phyloP scores from a whole-genome alignment of 2,329 filamentous ascomycete genomes.

The Verticillium isaacii region DNA sequence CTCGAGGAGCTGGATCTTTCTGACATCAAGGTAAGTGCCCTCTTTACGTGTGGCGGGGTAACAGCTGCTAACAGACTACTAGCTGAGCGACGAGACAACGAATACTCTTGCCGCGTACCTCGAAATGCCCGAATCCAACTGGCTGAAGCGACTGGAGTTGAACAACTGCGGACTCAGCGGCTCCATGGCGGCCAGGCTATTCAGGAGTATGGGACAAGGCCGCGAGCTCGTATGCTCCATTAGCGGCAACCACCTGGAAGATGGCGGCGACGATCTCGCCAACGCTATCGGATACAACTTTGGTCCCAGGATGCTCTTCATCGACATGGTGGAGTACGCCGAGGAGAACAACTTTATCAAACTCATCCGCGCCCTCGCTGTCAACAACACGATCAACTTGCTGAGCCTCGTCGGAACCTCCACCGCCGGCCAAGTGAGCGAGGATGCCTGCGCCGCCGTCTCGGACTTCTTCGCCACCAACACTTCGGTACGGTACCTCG shows the following conservation, averaged over 20 bases:
- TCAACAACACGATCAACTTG: slow-evolving; percentile 45
- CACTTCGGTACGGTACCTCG: slow-evolving; percentile 44
- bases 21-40: slow-evolving; percentile 40
- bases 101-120: slow-evolving; percentile 42
- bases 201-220: slow-evolving; percentile 43
- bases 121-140: slow-evolving; percentile 29
- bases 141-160: slow-evolving; percentile 39
- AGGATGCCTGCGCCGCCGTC: slow-evolving; percentile 41
- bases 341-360: slow-evolving; percentile 46
- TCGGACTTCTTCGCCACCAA: slow-evolving; percentile 48
- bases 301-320: slow-evolving; percentile 44
- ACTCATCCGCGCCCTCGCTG: slow-evolving; percentile 43
- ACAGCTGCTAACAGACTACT: slow-evolving; percentile 9
- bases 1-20: slow-evolving; percentile 52
- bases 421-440: slow-evolving; percentile 39
- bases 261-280: slow-evolving; percentile 45
- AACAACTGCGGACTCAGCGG: slow-evolving; percentile 50
- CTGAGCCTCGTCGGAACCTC: slow-evolving; percentile 52
- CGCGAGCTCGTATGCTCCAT: slow-evolving; percentile 44
- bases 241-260: slow-evolving; percentile 48
- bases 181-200: slow-evolving; percentile 42
- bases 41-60: background rate
- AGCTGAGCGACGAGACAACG: slow-evolving; percentile 47
- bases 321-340: slow-evolving; percentile 55
- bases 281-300: slow-evolving; percentile 40